Evolutionary conservation across 495 filamentous ascomycete species (phyloP).

Genomic region (Lophium mytilinum): DNA sequence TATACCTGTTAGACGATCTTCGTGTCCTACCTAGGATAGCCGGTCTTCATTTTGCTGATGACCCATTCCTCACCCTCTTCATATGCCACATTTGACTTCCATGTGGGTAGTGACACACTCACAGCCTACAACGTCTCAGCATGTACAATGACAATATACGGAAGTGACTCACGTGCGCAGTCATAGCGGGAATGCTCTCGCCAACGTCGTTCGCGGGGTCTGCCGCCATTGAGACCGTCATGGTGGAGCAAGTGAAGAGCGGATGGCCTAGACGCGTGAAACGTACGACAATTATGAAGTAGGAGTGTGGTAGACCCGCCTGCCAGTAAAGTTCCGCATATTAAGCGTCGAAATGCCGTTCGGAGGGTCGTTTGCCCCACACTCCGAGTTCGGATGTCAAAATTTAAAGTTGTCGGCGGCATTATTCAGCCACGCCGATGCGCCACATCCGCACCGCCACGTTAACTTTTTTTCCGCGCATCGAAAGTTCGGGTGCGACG

Average conservation of each 20-base stretch:
- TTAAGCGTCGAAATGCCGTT: no score
- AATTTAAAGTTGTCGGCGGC: slow-evolving; percentile 25
- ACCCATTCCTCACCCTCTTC: slow-evolving; percentile 90
- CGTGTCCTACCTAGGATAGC: slow-evolving; percentile 70
- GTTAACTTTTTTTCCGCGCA: neutral
- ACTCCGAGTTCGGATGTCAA: slow-evolving; percentile 17
- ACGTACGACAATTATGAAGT: neutral
- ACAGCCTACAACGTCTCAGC: slow-evolving; percentile 57
- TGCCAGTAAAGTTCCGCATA: no score
- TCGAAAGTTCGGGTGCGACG: neutral
- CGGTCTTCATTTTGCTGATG: slow-evolving; percentile 72
- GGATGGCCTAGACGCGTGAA: neutral
- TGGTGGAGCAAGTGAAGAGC: neutral
- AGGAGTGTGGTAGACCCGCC: no score
- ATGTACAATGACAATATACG: neutral
- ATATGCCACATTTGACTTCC: slow-evolving; percentile 82
- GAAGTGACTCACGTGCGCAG: slow-evolving; percentile 25
- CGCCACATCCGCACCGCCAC: neutral
- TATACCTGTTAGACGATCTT: neutral
- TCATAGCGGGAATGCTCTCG: slow-evolving; percentile 24
- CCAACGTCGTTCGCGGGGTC: slow-evolving; percentile 19
- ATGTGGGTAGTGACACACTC: slow-evolving; percentile 92
- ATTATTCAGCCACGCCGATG: slow-evolving; percentile 5
- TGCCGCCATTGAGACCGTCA: slow-evolving; percentile 5
- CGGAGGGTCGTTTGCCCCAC: neutral